Evolutionary conservation across 73 alveolate species (phyloP).

Genomic region (Paramecium sexaurelia): DNA sequence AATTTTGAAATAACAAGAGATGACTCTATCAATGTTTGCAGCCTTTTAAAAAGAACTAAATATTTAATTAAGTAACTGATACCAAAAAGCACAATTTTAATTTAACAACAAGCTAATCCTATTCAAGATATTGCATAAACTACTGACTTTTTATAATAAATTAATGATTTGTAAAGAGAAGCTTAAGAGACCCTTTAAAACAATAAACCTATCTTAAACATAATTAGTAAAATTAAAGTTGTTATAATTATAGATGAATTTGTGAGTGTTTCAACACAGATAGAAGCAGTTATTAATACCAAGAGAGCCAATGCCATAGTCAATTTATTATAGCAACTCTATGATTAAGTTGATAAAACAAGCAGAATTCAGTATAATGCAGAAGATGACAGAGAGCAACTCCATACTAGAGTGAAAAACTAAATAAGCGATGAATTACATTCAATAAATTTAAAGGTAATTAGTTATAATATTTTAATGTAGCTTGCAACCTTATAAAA

Average conservation of each 20-base stretch:
- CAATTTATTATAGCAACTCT: background rate
- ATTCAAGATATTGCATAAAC: background rate
- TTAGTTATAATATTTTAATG: background rate
- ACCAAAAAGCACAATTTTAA: background rate
- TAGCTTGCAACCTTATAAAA: background rate
- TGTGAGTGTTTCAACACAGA: background rate
- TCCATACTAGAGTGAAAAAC: background rate
- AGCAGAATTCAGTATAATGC: slow-evolving; percentile 10
- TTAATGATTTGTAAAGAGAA: background rate
- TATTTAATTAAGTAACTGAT: background rate
- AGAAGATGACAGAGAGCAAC: background rate
- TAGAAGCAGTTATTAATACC: background rate
- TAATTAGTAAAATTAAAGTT: background rate
- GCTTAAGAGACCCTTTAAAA: background rate
- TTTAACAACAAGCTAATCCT: background rate
- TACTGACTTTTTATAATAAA: background rate
- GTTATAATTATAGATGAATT: background rate
- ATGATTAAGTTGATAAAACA: background rate
- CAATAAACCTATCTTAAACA: background rate
- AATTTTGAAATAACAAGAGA: background rate
- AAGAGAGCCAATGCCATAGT: background rate
- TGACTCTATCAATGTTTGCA: slow-evolving; percentile 5
- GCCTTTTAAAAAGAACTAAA: background rate
- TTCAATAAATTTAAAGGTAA: background rate
- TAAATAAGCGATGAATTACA: background rate